These are phyloP conservation scores for Naumovozyma baii DNA, from an alignment of 805 yeast species.

Conservation along the genomic window DNA sequence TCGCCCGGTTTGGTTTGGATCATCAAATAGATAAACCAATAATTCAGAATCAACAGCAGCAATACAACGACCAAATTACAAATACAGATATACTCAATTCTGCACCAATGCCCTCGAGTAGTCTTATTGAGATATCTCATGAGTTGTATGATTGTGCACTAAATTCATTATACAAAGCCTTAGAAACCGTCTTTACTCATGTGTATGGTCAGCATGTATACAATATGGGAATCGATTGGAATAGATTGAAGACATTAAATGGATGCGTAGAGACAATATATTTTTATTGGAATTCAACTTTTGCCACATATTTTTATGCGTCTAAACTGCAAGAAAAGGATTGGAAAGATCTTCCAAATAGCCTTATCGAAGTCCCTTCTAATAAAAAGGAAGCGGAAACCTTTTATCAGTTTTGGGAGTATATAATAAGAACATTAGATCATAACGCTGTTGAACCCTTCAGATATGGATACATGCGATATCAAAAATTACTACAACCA, in stretches of 20 bases:
- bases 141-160: no score
- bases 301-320: conserved; percentile 38
- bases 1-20: conserved; percentile 15
- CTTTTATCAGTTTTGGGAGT: conserved; percentile 46
- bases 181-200: conserved; percentile 42
- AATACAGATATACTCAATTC: no score
- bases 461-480: no score
- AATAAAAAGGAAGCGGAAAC: conserved; percentile 23
- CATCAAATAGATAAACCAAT: no score
- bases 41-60: no score
- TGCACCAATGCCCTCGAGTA: no score
- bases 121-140: no score
- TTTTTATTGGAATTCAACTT: conserved; percentile 48
- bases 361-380: conserved; percentile 25
- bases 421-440: conserved; percentile 24
- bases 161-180: no score
- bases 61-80: no score
- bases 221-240: conserved; percentile 40
- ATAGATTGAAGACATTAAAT: conserved; percentile 28
- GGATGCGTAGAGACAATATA: conserved; percentile 37
- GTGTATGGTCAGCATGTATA: conserved; percentile 49
- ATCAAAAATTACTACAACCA: no score
- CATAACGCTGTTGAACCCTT: no score
- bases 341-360: conserved; percentile 23
- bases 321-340: conserved; percentile 13